Evolutionary conservation across 768 basidiomycete species (phyloP), one percentile per base, ranked within the genome.

Genomic region (Pulveroboletus sp.): DNA sequence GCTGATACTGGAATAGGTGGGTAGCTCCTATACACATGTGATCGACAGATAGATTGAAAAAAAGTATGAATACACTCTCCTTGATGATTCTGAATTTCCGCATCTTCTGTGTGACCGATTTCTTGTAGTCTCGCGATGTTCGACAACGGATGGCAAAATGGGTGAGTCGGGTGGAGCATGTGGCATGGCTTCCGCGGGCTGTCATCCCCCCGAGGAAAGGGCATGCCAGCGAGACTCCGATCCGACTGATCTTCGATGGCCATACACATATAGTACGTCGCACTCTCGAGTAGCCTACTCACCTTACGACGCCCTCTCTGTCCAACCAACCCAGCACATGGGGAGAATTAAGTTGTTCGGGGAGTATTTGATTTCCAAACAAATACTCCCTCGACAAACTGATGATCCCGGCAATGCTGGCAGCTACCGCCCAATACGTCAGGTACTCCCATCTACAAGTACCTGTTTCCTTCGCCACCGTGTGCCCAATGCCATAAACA

Each of bases 211-310:
- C 11, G 32, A 33, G 32, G 32, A 33, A 14, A 12, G 12, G 32
- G 32, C 32, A 5, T 5, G 11, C 32, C 27, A 7, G 26, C 33
- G 14, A 39, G 40, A 33, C 27, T 10, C 30, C 9, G 24, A 54
- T 28, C n/a, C 8, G 35, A 21, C 10, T 38, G 40, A 47, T 54
- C 38, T 43, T 49, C 35, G 33, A 51, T 57, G 32, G 28, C 32
- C 48, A 43, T 24, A 8, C 11, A 8, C 35, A 28, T 14, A 41
- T 39, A 38, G n/a, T 41, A 43, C 32, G 11, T 4, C 8, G 15
- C 15, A 15, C 15, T 7, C 15, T 36, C n/a, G 15, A 17, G 17
- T 8, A 5, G 26, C 1, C 21, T n/a, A n/a, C 41, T 31, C n/a
- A 2, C 24, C 17, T 31, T 30, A 24, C 17, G 3, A 32, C 32